Percentiles rank a stretch among this genome's conserved stretches.
These are phyloP conservation scores for Coemansia sp. DNA, from an alignment of 192 early-diverging fungal genomes.

Conservation along the genomic window DNA sequence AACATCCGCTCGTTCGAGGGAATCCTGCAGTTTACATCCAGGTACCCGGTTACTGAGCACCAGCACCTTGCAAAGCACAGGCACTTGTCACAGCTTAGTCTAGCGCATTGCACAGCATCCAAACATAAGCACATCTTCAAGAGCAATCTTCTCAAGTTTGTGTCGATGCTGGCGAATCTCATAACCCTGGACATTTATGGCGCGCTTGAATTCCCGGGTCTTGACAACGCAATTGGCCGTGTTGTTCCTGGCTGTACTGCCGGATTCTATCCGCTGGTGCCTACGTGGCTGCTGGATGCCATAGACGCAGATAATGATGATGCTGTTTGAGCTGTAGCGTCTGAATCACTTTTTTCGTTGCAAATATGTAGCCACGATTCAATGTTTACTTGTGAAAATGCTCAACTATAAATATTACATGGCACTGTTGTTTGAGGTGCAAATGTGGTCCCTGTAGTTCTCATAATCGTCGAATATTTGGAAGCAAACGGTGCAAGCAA, in stretches of 20 bases:
- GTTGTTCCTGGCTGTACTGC: constrained; percentile 15
- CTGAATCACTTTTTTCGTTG: too few species aligned
- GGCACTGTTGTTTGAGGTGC: too few species aligned
- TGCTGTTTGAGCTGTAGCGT: background rate
- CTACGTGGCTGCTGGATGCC: constrained; percentile 18
- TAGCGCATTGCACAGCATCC: constrained; percentile 14
- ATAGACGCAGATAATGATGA: constrained; percentile 1
- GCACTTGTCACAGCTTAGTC: constrained; percentile 17
- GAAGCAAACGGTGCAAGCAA: too few species aligned
- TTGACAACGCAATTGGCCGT: constrained; percentile 8
- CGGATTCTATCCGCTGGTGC: constrained; percentile 22
- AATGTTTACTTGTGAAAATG: too few species aligned
- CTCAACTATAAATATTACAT: too few species aligned
- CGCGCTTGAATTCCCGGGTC: constrained; percentile 15
- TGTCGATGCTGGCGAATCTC: constrained; percentile 16
- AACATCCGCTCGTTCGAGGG: constrained; percentile 28
- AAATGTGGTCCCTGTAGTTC: too few species aligned
- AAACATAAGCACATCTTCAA: constrained; percentile 24
- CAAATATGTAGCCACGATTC: too few species aligned
- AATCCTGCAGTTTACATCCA: constrained; percentile 16
- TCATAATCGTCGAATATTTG: too few species aligned
- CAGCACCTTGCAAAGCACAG: background rate
- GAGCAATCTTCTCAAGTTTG: constrained; percentile 17
- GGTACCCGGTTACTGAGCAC: constrained; percentile 1
- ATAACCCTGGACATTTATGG: constrained; percentile 31